Evolutionary conservation across 768 basidiomycete genomes (phyloP).

Genomic region (Rickenella mellea): DNA sequence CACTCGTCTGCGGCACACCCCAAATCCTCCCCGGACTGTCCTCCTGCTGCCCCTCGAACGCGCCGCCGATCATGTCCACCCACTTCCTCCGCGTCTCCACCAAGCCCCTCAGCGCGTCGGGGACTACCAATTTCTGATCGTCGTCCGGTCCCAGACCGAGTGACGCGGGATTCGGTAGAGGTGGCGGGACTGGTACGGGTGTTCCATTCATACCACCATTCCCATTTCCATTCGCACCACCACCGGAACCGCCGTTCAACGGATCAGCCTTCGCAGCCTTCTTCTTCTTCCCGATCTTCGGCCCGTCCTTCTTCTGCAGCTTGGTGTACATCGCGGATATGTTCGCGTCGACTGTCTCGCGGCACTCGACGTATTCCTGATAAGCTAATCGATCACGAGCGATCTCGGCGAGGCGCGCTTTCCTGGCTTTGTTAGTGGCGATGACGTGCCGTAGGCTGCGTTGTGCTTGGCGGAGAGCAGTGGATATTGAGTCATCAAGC

Average conservation of each 20-base stretch:
- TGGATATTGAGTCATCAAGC: constrained; percentile 91
- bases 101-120: constrained; percentile 59
- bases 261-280: constrained; percentile 49
- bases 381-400: constrained; percentile 85
- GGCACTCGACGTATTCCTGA: constrained; percentile 80
- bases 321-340: constrained; percentile 68
- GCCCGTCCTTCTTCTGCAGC: constrained; percentile 72
- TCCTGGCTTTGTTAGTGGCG: constrained; percentile 77
- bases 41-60: constrained; percentile 69
- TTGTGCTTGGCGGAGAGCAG: constrained; percentile 84
- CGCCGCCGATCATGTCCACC: constrained; percentile 64
- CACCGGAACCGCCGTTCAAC: constrained; percentile 13
- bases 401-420: constrained; percentile 57
- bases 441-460: constrained; percentile 67
- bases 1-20: constrained; percentile 67
- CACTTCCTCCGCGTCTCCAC: constrained; percentile 72
- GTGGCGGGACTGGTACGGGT: constrained; percentile 23
- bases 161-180: constrained; percentile 62
- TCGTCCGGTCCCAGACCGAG: constrained; percentile 63
- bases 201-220: constrained; percentile 16
- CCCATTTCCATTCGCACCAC: constrained; percentile 20
- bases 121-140: constrained; percentile 49
- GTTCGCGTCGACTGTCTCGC: constrained; percentile 82
- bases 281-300: constrained; percentile 65
- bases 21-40: constrained; percentile 58